Evolutionary conservation across 352 stramenopile species (phyloP).

Genomic region (Globisporangium megalacanthum): DNA sequence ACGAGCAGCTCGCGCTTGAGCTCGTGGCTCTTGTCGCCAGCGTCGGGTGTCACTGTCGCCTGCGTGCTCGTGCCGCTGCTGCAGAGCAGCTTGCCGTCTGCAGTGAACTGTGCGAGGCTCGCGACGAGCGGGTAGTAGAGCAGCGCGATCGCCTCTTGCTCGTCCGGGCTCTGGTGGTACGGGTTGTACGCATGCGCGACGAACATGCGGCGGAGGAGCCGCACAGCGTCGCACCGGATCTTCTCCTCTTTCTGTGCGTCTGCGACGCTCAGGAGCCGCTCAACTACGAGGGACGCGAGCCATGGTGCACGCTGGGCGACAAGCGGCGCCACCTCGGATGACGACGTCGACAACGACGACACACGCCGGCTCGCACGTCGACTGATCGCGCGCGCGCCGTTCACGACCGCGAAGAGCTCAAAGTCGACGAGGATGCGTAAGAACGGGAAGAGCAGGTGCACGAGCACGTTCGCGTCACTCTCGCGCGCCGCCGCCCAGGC

Average conservation of each 20-base stretch:
- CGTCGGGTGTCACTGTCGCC: neutral
- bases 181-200: conserved; percentile 52
- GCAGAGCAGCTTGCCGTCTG: conserved; percentile 37
- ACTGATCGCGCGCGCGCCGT: conserved; percentile 20
- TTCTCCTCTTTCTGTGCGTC: conserved; percentile 61
- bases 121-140: conserved; percentile 54
- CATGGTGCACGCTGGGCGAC: conserved; percentile 14
- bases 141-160: conserved; percentile 58
- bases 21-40: conserved; percentile 15
- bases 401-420: conserved; percentile 62
- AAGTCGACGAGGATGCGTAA: conserved; percentile 60
- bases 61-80: conserved; percentile 3
- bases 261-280: conserved; percentile 41
- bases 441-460: conserved; percentile 68
- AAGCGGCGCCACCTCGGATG: no score
- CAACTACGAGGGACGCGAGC: conserved; percentile 51
- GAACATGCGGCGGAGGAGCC: conserved; percentile 60
- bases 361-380: no score
- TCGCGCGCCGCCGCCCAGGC: conserved; percentile 31
- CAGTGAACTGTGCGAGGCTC: conserved; percentile 40
- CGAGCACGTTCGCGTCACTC: conserved; percentile 43
- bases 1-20: conserved; percentile 58
- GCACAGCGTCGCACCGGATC: conserved; percentile 42
- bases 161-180: conserved; percentile 25
- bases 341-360: neutral